phyloP scores from a whole-genome alignment of 2,329 filamentous ascomycete species.

The Chrysoporthe puriensis region DNA sequence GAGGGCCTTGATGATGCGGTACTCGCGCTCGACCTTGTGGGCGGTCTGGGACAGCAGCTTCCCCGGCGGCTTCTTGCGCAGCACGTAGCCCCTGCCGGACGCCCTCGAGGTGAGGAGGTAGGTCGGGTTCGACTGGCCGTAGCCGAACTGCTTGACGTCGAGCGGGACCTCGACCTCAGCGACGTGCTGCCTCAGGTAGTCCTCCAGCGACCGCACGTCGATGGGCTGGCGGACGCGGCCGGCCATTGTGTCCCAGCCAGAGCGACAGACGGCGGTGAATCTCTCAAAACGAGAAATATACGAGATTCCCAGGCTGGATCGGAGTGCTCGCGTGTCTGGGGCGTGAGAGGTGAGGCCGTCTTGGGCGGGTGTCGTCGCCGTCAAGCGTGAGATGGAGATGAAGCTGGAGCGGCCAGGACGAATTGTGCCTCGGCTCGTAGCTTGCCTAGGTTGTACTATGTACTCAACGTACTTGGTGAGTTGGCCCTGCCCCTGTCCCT shows the following conservation, averaged over 20 bases:
- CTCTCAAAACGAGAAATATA: too few species aligned
- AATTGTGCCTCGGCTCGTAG: conserved; percentile 10
- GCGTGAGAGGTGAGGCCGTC: not conserved
- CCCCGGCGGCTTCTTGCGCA: conserved; percentile 98
- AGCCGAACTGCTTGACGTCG: conserved; percentile 93
- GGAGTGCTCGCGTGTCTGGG: not conserved
- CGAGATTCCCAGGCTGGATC: too few species aligned
- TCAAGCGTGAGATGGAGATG: not conserved
- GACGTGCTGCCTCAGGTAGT: conserved; percentile 77
- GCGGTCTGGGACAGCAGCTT: conserved; percentile 90
- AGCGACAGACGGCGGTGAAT: too few species aligned
- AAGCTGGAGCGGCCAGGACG: not conserved
- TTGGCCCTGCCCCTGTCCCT: not conserved
- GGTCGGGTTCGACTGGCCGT: conserved; percentile 96
- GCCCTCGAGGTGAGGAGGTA: conserved; percentile 80
- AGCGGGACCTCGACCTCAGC: conserved; percentile 82
- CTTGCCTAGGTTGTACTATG: too few species aligned
- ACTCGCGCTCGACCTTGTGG: conserved; percentile 95
- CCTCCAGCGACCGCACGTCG: conserved; percentile 77
- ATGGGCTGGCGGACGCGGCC: conserved; percentile 89
- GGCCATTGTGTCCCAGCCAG: conserved; percentile 61
- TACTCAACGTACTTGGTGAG: too few species aligned
- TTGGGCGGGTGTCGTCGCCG: not conserved
- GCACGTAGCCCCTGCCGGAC: conserved; percentile 74
- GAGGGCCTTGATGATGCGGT: conserved; percentile 85